Percentiles rank a stretch among this genome's conserved stretches.
phyloP scores from a whole-genome alignment of 208 protist species.

The Naegleria fowleri region DNA sequence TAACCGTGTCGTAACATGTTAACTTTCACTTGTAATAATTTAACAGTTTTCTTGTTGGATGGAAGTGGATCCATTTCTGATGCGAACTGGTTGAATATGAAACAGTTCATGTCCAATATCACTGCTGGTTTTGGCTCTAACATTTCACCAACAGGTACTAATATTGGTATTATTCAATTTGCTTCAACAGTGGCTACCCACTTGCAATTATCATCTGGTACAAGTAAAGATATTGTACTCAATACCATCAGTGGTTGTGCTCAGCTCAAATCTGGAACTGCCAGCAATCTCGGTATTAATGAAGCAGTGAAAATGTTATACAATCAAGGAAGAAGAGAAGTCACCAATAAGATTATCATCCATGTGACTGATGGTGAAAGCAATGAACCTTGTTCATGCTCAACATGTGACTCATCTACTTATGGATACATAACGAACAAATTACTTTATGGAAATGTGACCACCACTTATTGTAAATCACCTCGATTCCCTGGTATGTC shows the following conservation, averaged over 20 bases:
- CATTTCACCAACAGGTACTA: background rate
- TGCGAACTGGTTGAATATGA: background rate
- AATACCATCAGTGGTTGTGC: background rate
- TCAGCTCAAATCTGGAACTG: background rate
- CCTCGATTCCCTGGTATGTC: background rate
- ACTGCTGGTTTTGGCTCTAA: background rate
- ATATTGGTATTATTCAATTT: slow-evolving; percentile 1
- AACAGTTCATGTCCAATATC: background rate
- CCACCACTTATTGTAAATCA: background rate
- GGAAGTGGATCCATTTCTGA: background rate
- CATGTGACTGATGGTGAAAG: background rate
- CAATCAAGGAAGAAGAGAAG: background rate
- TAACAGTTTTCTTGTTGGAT: background rate
- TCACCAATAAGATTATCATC: background rate
- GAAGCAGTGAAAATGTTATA: background rate
- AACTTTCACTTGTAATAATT: too few species aligned
- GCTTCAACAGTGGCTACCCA: background rate
- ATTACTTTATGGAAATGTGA: background rate
- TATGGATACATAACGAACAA: background rate
- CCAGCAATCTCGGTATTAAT: background rate
- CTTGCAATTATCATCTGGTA: background rate
- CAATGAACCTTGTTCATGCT: background rate
- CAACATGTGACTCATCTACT: background rate
- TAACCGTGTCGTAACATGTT: too few species aligned
- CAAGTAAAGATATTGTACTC: background rate